These are phyloP conservation scores for Tubosaeta brunneosetosa DNA, from an alignment of 768 basidiomycete genomes.

Conservation along the genomic window DNA sequence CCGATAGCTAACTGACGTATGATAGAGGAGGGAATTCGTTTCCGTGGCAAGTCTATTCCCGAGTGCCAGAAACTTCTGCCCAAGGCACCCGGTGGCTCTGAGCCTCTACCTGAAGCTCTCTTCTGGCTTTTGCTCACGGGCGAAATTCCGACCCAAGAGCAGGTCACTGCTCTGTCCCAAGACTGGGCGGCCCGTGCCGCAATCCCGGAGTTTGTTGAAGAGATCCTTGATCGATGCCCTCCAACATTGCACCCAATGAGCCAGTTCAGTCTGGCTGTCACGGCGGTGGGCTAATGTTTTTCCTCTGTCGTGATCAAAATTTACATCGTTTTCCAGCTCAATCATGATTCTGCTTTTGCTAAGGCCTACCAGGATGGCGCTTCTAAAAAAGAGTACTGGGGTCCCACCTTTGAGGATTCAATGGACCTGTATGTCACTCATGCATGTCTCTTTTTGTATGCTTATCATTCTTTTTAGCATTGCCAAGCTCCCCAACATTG, in stretches of 20 bases:
- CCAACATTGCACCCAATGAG: slow-evolving; percentile 97
- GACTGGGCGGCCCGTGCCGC: slow-evolving; percentile 94
- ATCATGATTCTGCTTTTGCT: slow-evolving; percentile 95
- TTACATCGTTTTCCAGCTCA: slow-evolving; percentile 46
- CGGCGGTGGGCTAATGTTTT: slow-evolving; percentile 55
- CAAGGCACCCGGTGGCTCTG: slow-evolving; percentile 81
- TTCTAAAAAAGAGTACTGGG: slow-evolving; percentile 96
- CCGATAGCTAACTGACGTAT: not conserved
- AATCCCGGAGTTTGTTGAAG: slow-evolving; percentile 94
- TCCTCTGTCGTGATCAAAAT: not conserved
- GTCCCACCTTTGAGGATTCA: slow-evolving; percentile 82
- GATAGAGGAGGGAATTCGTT: slow-evolving; percentile 93
- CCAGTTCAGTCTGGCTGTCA: slow-evolving; percentile 95
- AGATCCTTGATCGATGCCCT: slow-evolving; percentile 89
- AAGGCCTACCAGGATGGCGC: slow-evolving; percentile 91
- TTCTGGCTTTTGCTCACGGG: slow-evolving; percentile 97
- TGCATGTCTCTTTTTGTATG: not conserved
- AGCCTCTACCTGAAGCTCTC: slow-evolving; percentile 89
- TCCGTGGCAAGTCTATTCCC: slow-evolving; percentile 94
- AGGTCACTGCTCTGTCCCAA: slow-evolving; percentile 78
- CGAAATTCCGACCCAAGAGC: slow-evolving; percentile 87
- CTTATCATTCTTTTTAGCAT: slow-evolving; percentile 48
- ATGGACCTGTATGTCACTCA: slow-evolving; percentile 67
- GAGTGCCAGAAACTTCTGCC: slow-evolving; percentile 85
- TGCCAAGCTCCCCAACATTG: slow-evolving; percentile 95